Evolutionary conservation across 306 rosid species (phyloP).

Genomic region (Abrus pulchellus): DNA sequence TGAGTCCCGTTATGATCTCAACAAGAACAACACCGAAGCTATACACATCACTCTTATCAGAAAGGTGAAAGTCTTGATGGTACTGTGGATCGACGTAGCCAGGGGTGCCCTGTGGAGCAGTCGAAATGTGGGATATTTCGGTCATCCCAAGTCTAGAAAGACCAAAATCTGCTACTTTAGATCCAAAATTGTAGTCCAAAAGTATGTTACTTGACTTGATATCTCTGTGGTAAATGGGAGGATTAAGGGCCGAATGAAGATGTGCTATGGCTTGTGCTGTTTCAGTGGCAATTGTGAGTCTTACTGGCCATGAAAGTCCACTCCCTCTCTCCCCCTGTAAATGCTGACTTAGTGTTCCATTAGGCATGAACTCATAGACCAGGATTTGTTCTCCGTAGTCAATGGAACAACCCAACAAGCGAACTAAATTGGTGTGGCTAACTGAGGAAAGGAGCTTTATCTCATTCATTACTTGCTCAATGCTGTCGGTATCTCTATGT

Average conservation of each 20-base stretch:
- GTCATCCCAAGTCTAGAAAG: slow-evolving; percentile 87
- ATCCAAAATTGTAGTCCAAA: slow-evolving; percentile 67
- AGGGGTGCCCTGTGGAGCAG: slow-evolving; percentile 97
- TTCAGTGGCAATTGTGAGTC: slow-evolving; percentile 82
- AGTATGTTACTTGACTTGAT: slow-evolving; percentile 92
- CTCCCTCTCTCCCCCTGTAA: slow-evolving; percentile 78
- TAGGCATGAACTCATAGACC: slow-evolving; percentile 92
- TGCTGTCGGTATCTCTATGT: slow-evolving; percentile 73
- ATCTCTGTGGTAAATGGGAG: slow-evolving; percentile 93
- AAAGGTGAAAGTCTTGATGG: slow-evolving; percentile 92
- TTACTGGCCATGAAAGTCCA: slow-evolving; percentile 83
- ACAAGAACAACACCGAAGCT: slow-evolving; percentile 95
- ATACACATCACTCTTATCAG: slow-evolving; percentile 93
- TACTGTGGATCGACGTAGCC: slow-evolving; percentile 97
- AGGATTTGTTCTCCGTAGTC: slow-evolving; percentile 82
- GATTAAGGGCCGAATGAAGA: slow-evolving; percentile 77
- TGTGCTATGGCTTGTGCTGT: slow-evolving; percentile 91
- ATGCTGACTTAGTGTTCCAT: slow-evolving; percentile 87
- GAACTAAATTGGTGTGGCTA: slow-evolving; percentile 84
- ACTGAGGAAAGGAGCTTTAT: slow-evolving; percentile 85
- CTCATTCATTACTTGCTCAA: slow-evolving; percentile 87
- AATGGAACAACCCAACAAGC: slow-evolving; percentile 86
- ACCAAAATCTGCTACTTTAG: slow-evolving; percentile 95
- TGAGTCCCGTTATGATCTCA: slow-evolving; percentile 83
- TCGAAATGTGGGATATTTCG: slow-evolving; percentile 86